phyloP scores from a whole-genome alignment of 2,329 filamentous ascomycete species.

The Xylariaceae sp. region DNA sequence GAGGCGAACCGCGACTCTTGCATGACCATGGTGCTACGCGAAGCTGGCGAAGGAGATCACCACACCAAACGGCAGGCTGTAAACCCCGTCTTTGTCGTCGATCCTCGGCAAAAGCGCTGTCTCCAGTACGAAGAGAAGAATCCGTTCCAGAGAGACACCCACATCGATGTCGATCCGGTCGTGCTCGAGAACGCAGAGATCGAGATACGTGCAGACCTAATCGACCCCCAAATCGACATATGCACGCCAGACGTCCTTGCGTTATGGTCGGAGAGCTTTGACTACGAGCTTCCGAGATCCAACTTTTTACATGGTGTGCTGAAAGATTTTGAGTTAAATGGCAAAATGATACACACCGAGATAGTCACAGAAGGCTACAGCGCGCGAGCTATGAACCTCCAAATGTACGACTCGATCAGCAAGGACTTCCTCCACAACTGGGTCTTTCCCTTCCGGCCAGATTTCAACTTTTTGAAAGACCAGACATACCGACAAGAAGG shows the following conservation, averaged over 20 bases:
- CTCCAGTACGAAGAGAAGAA: conserved; percentile 92
- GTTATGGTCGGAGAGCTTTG: conserved; percentile 95
- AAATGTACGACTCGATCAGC: conserved; percentile 84
- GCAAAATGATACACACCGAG: conserved; percentile 92
- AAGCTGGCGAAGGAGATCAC: conserved; percentile 64
- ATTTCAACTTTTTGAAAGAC: conserved; percentile 74
- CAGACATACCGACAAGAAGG: conserved; percentile 71
- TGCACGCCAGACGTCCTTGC: conserved; percentile 94
- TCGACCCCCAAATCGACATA: conserved; percentile 94
- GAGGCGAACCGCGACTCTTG: conserved; percentile 87
- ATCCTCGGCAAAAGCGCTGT: conserved; percentile 72
- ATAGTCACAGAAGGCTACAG: conserved; percentile 80
- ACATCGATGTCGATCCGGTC: conserved; percentile 69
- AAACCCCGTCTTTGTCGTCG: conserved; percentile 80
- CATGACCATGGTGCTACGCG: conserved; percentile 90
- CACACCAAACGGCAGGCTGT: conserved; percentile 70
- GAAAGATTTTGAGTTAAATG: conserved; percentile 95
- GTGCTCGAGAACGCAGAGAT: conserved; percentile 70
- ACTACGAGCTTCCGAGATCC: conserved; percentile 83
- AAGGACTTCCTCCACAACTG: conserved; percentile 81
- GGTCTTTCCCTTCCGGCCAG: conserved; percentile 84
- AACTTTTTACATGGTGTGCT: conserved; percentile 89
- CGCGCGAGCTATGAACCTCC: conserved; percentile 77
- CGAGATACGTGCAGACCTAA: conserved; percentile 78
- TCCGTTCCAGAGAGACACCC: conserved; percentile 58